These are phyloP conservation scores for Beta corolliflora DNA, from an alignment of 179 eudicot species.

Conservation along the genomic window DNA sequence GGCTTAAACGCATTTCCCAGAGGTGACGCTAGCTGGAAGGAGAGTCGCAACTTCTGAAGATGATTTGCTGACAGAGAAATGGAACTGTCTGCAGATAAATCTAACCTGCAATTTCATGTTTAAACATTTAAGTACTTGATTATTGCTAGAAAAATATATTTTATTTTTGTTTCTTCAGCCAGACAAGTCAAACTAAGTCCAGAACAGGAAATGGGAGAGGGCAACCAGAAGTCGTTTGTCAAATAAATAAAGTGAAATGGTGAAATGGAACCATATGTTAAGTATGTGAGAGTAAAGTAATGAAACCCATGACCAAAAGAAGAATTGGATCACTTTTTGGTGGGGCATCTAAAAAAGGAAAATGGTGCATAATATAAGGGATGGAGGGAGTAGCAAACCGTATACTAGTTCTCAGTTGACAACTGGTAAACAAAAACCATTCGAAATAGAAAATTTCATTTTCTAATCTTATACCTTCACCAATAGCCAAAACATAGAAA, in stretches of 20 bases:
- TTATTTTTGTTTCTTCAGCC: background rate
- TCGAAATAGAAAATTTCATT: background rate
- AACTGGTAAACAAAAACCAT: background rate
- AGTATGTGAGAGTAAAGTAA: no score
- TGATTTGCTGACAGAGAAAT: slow-evolving; percentile 84
- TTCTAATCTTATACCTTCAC: background rate
- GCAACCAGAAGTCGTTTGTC: no score
- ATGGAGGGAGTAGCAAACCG: background rate
- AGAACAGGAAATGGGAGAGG: background rate
- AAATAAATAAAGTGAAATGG: no score
- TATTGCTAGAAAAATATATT: background rate
- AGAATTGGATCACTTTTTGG: no score
- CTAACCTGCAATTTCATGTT: slow-evolving; percentile 50
- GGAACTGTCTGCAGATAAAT: slow-evolving; percentile 55
- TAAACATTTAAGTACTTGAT: background rate
- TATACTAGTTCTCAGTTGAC: background rate
- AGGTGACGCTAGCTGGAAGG: slow-evolving; percentile 72
- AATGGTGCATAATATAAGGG: background rate
- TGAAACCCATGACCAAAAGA: no score
- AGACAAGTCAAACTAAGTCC: background rate
- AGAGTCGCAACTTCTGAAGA: slow-evolving; percentile 81
- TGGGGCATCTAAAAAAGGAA: no score
- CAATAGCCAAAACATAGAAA: background rate
- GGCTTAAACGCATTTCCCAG: slow-evolving; percentile 72
- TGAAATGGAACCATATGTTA: no score